A percentile compares a stretch with the other conserved stretches of the same genome.
phyloP scores from a whole-genome alignment of 1,284 basidiomycete species.

The Flammula alnicola region DNA sequence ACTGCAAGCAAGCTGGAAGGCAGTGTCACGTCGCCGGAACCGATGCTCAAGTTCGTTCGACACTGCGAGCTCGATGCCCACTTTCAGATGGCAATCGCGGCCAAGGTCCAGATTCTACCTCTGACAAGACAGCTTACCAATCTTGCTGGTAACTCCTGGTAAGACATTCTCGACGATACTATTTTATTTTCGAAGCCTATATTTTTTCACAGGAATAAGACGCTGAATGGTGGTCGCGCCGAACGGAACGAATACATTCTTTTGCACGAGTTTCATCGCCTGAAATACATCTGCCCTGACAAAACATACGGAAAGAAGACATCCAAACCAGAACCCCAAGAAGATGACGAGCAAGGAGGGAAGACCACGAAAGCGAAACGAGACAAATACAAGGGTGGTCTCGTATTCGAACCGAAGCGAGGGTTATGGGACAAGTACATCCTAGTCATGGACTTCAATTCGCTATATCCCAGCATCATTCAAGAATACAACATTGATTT shows the following conservation, averaged over 20 bases:
- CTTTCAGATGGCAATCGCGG: constrained; percentile 30
- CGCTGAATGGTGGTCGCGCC: constrained; percentile 93
- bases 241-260: constrained; percentile 99
- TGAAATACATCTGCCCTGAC: constrained; percentile 97
- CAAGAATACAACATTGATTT: constrained; percentile 99
- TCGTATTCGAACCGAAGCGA: constrained; percentile 96
- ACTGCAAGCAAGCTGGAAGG: constrained; percentile 92
- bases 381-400: constrained; percentile 98
- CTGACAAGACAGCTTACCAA: constrained; percentile 95
- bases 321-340: constrained; percentile 67
- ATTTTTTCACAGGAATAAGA: constrained; percentile 97
- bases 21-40: constrained; percentile 77
- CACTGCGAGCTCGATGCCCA: constrained; percentile 49
- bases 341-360: constrained; percentile 60
- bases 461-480: constrained; percentile 98
- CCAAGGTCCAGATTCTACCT: constrained; percentile 39
- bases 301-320: constrained; percentile 89
- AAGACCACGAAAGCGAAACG: constrained; percentile 73
- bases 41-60: constrained; percentile 85
- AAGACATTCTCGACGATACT: no score
- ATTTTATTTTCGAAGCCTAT: no score
- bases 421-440: constrained; percentile 98
- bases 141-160: constrained; percentile 98
- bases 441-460: constrained; percentile 99
- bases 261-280: constrained; percentile 95